These are phyloP conservation scores for Stellera chamaejasme DNA, from an alignment of 345 rosid genomes.

Conservation along the genomic window DNA sequence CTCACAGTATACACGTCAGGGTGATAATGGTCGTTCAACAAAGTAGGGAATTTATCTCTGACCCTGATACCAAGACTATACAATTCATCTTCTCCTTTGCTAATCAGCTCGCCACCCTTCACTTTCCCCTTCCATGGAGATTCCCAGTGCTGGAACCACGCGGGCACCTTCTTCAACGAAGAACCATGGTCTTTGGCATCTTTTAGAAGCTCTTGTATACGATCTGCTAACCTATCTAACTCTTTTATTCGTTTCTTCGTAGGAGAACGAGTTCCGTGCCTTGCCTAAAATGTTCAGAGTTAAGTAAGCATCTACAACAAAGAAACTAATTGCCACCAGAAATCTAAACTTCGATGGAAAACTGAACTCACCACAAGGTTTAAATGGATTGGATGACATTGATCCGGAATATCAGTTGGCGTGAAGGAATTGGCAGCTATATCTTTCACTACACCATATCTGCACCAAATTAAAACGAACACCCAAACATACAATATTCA, in stretches of 20 bases:
- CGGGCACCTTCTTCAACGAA: constrained; percentile 44
- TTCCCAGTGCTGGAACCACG: constrained; percentile 63
- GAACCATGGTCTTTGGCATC: constrained; percentile 44
- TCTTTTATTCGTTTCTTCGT: constrained; percentile 80
- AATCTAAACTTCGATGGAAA: neutral
- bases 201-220: constrained; percentile 41
- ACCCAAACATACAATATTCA: neutral
- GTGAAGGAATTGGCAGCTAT: constrained; percentile 25
- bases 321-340: neutral
- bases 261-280: constrained; percentile 97
- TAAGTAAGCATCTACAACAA: neutral
- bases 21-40: constrained; percentile 77
- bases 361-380: constrained; percentile 76
- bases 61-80: constrained; percentile 69
- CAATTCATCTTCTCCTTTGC: constrained; percentile 74
- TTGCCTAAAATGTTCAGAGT: constrained; percentile 40
- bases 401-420: constrained; percentile 39
- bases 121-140: constrained; percentile 86
- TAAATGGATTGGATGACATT: constrained; percentile 77
- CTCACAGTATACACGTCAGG: constrained; percentile 70
- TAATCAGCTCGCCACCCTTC: constrained; percentile 74
- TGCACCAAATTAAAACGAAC: constrained; percentile 22
- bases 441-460: constrained; percentile 61
- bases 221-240: constrained; percentile 56
- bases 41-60: constrained; percentile 55